Evolutionary conservation across 805 yeast species (phyloP).

Genomic region (Yarrowia sp.): DNA sequence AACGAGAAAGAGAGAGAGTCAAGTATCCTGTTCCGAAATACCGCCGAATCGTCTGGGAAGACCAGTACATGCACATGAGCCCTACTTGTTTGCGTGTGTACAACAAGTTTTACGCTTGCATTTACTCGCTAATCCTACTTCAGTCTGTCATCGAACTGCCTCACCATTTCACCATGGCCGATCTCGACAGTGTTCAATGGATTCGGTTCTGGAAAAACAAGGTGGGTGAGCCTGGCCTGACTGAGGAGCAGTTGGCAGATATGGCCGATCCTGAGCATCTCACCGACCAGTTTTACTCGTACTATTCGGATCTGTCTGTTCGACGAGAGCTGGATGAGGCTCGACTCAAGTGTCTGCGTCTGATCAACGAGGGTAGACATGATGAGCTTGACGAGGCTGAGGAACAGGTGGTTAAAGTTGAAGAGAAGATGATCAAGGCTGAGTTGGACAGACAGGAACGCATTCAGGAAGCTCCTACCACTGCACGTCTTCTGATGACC

Average conservation of each 20-base stretch:
- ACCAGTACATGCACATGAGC: background rate
- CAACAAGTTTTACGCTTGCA: slow-evolving; percentile 16
- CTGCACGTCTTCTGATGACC: background rate
- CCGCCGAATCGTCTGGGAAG: background rate
- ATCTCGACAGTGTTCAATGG: background rate
- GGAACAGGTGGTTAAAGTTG: no score
- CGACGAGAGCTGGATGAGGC: background rate
- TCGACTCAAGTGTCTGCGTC: background rate
- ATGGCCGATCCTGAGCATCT: background rate
- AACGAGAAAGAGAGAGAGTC: no score
- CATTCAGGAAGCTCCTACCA: background rate
- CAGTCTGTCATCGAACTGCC: slow-evolving; percentile 11
- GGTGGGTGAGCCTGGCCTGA: background rate
- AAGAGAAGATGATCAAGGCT: background rate
- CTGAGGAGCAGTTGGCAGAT: background rate
- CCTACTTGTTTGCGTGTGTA: slow-evolving; percentile 6
- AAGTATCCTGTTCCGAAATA: no score
- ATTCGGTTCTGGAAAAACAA: slow-evolving; percentile 1
- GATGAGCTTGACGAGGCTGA: no score
- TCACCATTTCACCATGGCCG: background rate
- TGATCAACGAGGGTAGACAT: background rate
- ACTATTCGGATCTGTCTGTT: background rate
- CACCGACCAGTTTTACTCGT: slow-evolving; percentile 20
- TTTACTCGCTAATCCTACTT: slow-evolving; percentile 4
- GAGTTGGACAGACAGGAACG: background rate